phyloP scores from a whole-genome alignment of 2,329 filamentous ascomycete species.

The Talaromyces sp. region DNA sequence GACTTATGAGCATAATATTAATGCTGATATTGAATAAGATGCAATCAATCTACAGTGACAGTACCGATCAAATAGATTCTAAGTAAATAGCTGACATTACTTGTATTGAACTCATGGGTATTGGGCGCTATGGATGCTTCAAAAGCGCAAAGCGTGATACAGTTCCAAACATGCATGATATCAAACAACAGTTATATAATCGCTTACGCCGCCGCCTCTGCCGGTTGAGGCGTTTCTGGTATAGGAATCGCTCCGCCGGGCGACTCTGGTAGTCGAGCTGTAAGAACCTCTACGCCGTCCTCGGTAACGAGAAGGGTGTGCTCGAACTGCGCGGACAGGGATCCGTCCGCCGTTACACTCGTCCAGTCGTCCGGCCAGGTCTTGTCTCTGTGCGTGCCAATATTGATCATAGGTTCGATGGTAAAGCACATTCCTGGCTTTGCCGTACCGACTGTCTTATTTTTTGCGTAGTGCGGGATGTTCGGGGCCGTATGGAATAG shows the following conservation, averaged over 20 bases:
- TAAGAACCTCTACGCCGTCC: constrained; percentile 74
- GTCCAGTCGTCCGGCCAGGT: constrained; percentile 99
- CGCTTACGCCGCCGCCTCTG: background rate
- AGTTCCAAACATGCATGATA: background rate
- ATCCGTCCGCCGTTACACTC: constrained; percentile 84
- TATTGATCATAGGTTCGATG: constrained; percentile 96
- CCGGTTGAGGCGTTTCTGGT: constrained; percentile 29
- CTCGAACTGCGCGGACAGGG: constrained; percentile 89
- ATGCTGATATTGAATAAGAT: too few species aligned
- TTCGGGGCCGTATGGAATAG: constrained; percentile 92
- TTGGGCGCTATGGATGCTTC: background rate
- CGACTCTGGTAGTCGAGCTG: constrained; percentile 64
- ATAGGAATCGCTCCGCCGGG: constrained; percentile 67
- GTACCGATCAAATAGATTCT: background rate
- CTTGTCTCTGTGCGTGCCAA: constrained; percentile 85
- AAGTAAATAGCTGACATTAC: background rate
- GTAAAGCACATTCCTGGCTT: constrained; percentile 98
- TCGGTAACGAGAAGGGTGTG: constrained; percentile 81
- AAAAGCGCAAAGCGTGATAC: background rate
- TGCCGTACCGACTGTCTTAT: constrained; percentile 90
- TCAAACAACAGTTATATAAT: background rate
- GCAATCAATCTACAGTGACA: background rate
- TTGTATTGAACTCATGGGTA: background rate
- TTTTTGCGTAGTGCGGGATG: constrained; percentile 95
- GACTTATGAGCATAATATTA: too few species aligned